Evolutionary conservation across 2,329 filamentous ascomycete genomes (phyloP), one percentile per base, ranked within the genome.

Genomic region (Zasmidium cellare): DNA sequence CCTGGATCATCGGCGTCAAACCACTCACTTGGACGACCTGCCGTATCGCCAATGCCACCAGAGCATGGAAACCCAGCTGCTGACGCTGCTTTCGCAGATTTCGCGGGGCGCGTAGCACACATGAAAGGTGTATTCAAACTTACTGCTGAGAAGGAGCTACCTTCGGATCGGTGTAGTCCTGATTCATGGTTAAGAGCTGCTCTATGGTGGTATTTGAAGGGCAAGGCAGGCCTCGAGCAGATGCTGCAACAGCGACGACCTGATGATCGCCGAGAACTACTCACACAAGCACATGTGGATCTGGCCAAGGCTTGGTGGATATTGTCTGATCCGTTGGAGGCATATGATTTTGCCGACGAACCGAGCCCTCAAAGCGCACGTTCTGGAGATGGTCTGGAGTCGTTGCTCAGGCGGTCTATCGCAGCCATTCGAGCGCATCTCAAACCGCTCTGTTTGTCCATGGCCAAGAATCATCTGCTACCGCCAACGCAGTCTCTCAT

Each of bases 131-230:
- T 94, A 2, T 96, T 96, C 70, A 82, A 86, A 38, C 75, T 93
- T 46, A 90, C 92, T 57, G 87, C 91, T 0, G 90, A 96, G 72
- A 83, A 87, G 28, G 80, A 87, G 25, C 86, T 84, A 61, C 86
- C 90, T 0, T 71, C 92, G 3, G 80, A 84, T 55, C 80, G 82
- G 25, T 87, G 84, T 51, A 78, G 85, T 0, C 80, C 88, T 0
- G 38, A 58, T 1, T 66, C 67, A 50, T 88, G 92, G 77, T 80
- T 88, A 9, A 83, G 90, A 57, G 87, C 87, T 22, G 87, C 86
- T 2, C 78, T 90, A 0, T 97, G 92, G 92, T 97, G 92, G 92
- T 96, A 96, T 69, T 71, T 96, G 47, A 88, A 85, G 65, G 92
- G 92, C 19, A 87, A 92, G 60, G 84, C 87, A 68, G 86, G 87